phyloP scores from a whole-genome alignment of 1,284 basidiomycete genomes.

The Cutaneotrichosporon arboriforme region DNA sequence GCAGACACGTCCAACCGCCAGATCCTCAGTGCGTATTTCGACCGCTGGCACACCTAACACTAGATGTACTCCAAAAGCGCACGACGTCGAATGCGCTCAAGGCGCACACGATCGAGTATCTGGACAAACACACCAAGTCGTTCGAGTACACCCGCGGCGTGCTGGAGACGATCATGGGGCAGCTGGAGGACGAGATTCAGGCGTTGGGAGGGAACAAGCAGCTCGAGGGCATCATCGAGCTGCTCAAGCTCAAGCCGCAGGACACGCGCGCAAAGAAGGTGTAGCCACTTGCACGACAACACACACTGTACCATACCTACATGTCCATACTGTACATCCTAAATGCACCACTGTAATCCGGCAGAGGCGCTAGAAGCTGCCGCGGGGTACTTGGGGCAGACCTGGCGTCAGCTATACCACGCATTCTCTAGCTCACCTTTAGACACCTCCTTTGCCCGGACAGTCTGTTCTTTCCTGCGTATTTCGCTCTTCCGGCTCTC shows the following conservation, averaged over 20 bases:
- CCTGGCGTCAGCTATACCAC: conserved; percentile 6
- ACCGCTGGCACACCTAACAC: conserved; percentile 6
- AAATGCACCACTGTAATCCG: not conserved
- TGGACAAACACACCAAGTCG: conserved; percentile 63
- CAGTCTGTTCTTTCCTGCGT: conserved; percentile 32
- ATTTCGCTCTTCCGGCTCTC: conserved; percentile 40
- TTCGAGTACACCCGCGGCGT: conserved; percentile 66
- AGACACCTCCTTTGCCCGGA: conserved; percentile 42
- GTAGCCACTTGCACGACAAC: not conserved
- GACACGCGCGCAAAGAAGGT: not conserved
- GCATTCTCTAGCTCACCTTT: conserved; percentile 28
- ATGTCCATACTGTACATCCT: conserved; percentile 1
- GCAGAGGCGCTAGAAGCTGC: conserved; percentile 12
- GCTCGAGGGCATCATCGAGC: conserved; percentile 37
- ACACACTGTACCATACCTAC: conserved; percentile 6
- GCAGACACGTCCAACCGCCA: conserved; percentile 67
- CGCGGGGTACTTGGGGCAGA: conserved; percentile 24
- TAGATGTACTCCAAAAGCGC: conserved; percentile 82
- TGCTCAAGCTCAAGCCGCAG: conserved; percentile 13
- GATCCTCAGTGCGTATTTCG: conserved; percentile 64
- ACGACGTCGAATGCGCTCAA: conserved; percentile 75
- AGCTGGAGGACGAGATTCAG: conserved; percentile 42
- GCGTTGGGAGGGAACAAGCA: conserved; percentile 40
- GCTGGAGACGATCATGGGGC: conserved; percentile 40
- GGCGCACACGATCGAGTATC: conserved; percentile 68